phyloP scores from a whole-genome alignment of 2,329 filamentous ascomycete genomes.

The Fusarium sp. region DNA sequence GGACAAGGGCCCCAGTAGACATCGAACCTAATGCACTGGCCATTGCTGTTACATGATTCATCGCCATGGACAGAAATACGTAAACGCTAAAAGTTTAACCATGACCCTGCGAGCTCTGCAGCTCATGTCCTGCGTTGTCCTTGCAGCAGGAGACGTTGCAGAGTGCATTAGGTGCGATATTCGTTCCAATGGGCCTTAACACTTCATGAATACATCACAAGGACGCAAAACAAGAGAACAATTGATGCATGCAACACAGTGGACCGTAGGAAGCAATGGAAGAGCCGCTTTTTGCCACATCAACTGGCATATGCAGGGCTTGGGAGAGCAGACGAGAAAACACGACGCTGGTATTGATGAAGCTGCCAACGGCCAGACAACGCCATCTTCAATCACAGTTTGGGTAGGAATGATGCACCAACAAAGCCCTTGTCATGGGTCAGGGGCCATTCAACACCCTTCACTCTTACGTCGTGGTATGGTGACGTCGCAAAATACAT shows the following conservation, averaged over 20 bases:
- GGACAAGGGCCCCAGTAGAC: constrained; percentile 31
- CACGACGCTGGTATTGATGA: constrained; percentile 22
- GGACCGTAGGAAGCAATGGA: constrained; percentile 20
- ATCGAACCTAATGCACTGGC: constrained; percentile 28
- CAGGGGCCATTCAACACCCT: constrained; percentile 44
- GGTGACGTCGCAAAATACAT: constrained; percentile 5
- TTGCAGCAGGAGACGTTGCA: constrained; percentile 3
- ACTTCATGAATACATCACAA: background rate
- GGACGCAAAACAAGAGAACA: constrained; percentile 1
- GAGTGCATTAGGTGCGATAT: background rate
- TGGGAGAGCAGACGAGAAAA: constrained; percentile 41
- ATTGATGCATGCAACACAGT: constrained; percentile 35
- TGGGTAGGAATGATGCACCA: constrained; percentile 14
- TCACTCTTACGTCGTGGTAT: constrained; percentile 6
- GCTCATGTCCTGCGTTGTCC: constrained; percentile 20
- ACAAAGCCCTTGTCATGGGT: constrained; percentile 34
- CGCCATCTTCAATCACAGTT: constrained; percentile 16
- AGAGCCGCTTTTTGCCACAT: constrained; percentile 46
- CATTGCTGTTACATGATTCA: constrained; percentile 31
- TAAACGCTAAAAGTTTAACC: background rate
- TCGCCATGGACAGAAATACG: constrained; percentile 4
- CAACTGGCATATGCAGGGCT: constrained; percentile 44
- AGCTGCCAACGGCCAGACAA: constrained; percentile 20
- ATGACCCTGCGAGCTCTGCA: background rate
- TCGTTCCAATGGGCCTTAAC: constrained; percentile 8